Evolutionary conservation across 257 asterid genomes (phyloP).

Genomic region (Parsonsia alboflavescens): DNA sequence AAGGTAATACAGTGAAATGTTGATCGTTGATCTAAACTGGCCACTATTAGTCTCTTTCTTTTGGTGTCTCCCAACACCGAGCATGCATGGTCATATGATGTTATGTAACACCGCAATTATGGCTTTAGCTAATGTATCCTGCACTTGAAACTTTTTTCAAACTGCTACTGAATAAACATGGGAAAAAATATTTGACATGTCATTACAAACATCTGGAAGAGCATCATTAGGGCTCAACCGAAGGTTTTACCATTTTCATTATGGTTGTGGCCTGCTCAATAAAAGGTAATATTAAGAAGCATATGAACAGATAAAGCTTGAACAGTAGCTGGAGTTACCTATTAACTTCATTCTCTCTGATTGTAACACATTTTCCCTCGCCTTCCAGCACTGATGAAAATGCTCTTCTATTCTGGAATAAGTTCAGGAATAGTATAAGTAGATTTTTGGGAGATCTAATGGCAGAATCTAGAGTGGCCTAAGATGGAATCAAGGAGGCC

Average conservation of each 20-base stretch:
- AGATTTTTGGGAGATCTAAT: neutral
- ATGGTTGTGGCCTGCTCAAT: neutral
- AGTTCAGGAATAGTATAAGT: neutral
- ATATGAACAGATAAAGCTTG: neutral
- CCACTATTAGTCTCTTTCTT: neutral
- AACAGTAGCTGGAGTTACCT: conserved; percentile 12
- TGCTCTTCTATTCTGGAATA: conserved; percentile 26
- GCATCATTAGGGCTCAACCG: neutral
- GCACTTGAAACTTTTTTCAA: neutral
- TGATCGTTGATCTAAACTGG: neutral
- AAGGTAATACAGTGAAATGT: neutral
- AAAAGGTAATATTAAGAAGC: neutral
- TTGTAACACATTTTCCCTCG: conserved; percentile 14
- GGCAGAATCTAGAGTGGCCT: neutral
- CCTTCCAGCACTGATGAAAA: conserved; percentile 25
- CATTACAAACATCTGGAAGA: no score
- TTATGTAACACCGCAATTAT: neutral
- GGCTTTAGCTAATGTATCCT: neutral
- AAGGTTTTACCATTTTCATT: neutral
- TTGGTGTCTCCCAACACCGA: neutral
- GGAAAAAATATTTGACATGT: neutral
- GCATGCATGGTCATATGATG: neutral
- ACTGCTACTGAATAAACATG: neutral
- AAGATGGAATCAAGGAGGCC: neutral
- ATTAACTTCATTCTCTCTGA: conserved; percentile 9